A percentile compares a stretch with the other conserved stretches of the same genome.
These are phyloP conservation scores for Didymella pomorum DNA, from an alignment of 2,329 filamentous ascomycete species.

Conservation along the genomic window DNA sequence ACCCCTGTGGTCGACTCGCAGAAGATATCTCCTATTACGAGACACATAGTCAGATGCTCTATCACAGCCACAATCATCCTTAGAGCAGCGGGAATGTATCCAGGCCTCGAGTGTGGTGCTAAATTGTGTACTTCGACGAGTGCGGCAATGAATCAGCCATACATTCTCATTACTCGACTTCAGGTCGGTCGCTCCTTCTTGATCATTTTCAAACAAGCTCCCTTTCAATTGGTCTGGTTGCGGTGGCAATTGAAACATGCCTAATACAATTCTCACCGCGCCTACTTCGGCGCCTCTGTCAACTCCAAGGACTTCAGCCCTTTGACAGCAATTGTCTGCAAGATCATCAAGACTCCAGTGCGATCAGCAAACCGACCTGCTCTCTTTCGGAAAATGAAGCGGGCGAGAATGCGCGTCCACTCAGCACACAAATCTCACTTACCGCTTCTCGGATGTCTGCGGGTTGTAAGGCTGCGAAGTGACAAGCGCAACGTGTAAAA, in stretches of 20 bases:
- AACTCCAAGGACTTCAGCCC: no score
- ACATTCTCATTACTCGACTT: background rate
- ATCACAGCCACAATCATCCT: background rate
- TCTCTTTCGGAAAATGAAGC: background rate
- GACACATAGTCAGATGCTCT: background rate
- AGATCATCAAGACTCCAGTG: background rate
- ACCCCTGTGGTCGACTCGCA: conserved; percentile 9
- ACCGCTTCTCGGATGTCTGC: conserved; percentile 4
- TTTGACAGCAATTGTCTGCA: background rate
- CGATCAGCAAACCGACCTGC: background rate
- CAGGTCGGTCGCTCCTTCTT: background rate
- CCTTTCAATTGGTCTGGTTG: background rate
- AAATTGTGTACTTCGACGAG: background rate
- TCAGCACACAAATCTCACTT: background rate
- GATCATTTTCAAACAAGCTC: background rate
- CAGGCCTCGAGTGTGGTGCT: background rate
- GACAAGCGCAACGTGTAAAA: conserved; percentile 1
- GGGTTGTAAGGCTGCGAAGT: conserved; percentile 1
- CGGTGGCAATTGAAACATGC: conserved; percentile 17
- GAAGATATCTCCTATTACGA: conserved; percentile 1
- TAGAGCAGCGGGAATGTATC: conserved; percentile 6
- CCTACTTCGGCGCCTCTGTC: background rate
- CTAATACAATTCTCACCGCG: background rate
- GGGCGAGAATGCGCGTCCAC: no score
- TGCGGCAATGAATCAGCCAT: background rate